Evolutionary conservation across 768 basidiomycete species (phyloP), one percentile per base, ranked within the genome.

Genomic region (Dacryopinax spathularia): DNA sequence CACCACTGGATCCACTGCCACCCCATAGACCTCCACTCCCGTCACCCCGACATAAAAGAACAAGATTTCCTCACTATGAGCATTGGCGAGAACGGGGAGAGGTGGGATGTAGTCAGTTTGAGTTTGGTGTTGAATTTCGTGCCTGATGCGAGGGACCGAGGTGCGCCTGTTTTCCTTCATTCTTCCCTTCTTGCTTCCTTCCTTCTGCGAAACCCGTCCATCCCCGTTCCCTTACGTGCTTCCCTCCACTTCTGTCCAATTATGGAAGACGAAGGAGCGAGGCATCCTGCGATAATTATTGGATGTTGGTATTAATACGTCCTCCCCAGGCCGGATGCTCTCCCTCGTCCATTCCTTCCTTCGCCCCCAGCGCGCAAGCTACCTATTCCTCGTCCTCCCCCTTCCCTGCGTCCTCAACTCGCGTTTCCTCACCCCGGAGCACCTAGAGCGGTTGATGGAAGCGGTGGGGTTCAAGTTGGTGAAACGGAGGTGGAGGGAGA

Each of bases 61-160:
- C 91, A 93, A 71, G 90, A 96, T 71, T 94, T 95, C 69, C 72
- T 95, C 43, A 70, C 79, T 4, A 76, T 92, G 73, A 81, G 86
- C 60, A 68, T 72, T 61, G 70, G 68, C 18, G 75, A 79, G 66
- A 75, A 87, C 69, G 70, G 70, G 10, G 79, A 75, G 65, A 77
- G 77, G 67, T 96, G 91, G 87, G 86, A 91, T 67, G 70, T 85
- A 20, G 80, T 95, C 64, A 91, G 89, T 72, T 82, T 94, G 27
- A 92, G 91, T 69, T 75, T 96, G 34, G 93, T 96, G 2, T 74
- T 96, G 2, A 96, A 96, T 70, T 96, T 94, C 70, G 88, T 92
- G 1, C 85, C 89, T 25, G 80, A 84, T 29, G 77, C 88, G 0
- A 75, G 75, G 59, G 85, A 89, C 62, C 77, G 93, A 83, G 92